Base-by-base conservation (phyloP, 441 rosid species). In the Adansonia grandidieri region DNA sequence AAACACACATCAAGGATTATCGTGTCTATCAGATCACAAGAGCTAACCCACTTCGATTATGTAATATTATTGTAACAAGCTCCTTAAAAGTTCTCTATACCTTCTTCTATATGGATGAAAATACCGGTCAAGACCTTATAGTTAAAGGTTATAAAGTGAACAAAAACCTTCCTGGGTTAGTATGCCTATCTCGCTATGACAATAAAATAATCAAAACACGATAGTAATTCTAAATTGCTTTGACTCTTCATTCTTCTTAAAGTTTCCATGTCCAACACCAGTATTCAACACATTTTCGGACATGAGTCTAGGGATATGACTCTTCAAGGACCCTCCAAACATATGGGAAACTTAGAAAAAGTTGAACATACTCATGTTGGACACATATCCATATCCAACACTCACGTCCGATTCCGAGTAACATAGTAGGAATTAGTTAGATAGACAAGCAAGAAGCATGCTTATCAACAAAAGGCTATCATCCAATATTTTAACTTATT, bases 381-480 rank as follows among this genome's bases (percentile, higher is more conserved):
- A 37, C 40, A 37, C 40, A 37, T 37, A 37, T 37, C 40, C 40
- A 37, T 3, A 37, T 37, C 40, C 40, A 37, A 37, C 40, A 37
- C 40, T 37, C 40, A 37, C 40, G 40, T 5, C 5, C 5, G 40
- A 37, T 4, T 37, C 40, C 40, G 40, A 37, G 40, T 37, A 37
- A 37, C 40, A 37, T 4, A 37, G 40, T 37, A 37, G 40, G 40
- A 37, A 37, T 37, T 14, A 20, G 9, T 20, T 22, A 44, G 17
- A 42, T 42, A 17, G 71, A 47, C 56, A 20, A 47, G 40, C 73
- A 69, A 69, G 1, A 22, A 69, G 40, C 54, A 45, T 68, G 72
- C 53, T 19, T 37, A 44, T 66, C 50, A 42, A 13, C 2, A 14
- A 24, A 51, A 71, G 14, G 14, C 20, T 22, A 42, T 50, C 9